A percentile compares a stretch with the other conserved stretches of the same genome.
phyloP scores from a whole-genome alignment of 768 basidiomycete genomes.

The Rubroboletus satanas region DNA sequence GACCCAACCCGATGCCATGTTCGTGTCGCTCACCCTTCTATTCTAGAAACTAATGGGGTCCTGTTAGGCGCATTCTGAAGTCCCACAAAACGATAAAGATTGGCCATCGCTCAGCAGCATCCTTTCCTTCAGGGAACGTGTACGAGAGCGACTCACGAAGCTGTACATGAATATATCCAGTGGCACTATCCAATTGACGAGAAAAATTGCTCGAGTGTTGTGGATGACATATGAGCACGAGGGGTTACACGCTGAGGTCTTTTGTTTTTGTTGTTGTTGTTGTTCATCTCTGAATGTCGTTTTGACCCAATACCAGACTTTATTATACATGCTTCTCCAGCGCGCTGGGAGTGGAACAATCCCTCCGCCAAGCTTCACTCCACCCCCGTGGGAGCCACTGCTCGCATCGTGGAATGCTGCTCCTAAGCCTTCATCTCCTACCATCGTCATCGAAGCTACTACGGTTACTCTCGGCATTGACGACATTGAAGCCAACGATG shows the following conservation, averaged over 20 bases:
- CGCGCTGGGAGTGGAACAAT: constrained; percentile 73
- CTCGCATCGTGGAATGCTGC: constrained; percentile 43
- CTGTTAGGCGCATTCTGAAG: constrained; percentile 78
- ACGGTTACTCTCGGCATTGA: constrained; percentile 73
- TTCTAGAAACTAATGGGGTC: background rate
- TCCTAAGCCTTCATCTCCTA: constrained; percentile 40
- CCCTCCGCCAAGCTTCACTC: constrained; percentile 69
- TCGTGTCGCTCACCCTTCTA: constrained; percentile 22
- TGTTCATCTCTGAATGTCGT: background rate
- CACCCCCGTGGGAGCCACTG: constrained; percentile 69
- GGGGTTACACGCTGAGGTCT: constrained; percentile 76
- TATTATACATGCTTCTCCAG: constrained; percentile 93
- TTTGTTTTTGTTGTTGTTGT: background rate
- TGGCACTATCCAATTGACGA: constrained; percentile 46
- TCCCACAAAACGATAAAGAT: constrained; percentile 73
- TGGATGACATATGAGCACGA: constrained; percentile 94
- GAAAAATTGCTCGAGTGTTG: constrained; percentile 71
- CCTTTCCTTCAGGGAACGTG: constrained; percentile 72
- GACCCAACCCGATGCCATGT: constrained; percentile 86
- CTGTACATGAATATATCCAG: constrained; percentile 72
- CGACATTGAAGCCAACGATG: constrained; percentile 73
- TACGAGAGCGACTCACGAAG: constrained; percentile 63
- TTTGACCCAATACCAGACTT: constrained; percentile 45
- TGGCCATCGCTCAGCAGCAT: constrained; percentile 80
- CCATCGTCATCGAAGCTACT: constrained; percentile 56